phyloP scores from a whole-genome alignment of 2,329 filamentous ascomycete genomes.

The Gremmenia infestans region DNA sequence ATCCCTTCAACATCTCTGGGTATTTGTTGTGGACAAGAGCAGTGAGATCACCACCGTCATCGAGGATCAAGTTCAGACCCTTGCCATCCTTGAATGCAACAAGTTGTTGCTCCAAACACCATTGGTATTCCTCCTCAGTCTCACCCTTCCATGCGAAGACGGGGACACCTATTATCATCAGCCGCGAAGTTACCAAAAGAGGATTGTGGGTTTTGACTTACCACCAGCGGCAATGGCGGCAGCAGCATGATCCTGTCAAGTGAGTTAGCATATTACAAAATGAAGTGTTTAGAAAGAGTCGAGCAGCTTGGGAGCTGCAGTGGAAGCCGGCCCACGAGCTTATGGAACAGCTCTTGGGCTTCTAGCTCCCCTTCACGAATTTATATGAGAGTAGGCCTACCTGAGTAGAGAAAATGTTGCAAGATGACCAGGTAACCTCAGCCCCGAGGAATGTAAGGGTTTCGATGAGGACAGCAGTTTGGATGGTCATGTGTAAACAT shows the following conservation, averaged over 20 bases:
- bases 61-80: slow-evolving; percentile 97
- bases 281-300: too few relatives aligned
- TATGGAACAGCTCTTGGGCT: slow-evolving; percentile 47
- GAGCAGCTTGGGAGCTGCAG: too few relatives aligned
- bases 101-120: slow-evolving; percentile 99
- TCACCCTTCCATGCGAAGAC: slow-evolving; percentile 75
- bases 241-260: slow-evolving; percentile 74
- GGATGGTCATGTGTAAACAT: slow-evolving; percentile 79
- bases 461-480: slow-evolving; percentile 99
- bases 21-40: slow-evolving; percentile 96
- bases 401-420: slow-evolving; percentile 99
- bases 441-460: slow-evolving; percentile 91
- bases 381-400: background rate
- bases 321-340: slow-evolving; percentile 57
- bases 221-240: slow-evolving; percentile 81
- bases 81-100: slow-evolving; percentile 93
- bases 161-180: slow-evolving; percentile 59
- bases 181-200: slow-evolving; percentile 1
- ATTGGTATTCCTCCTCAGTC: slow-evolving; percentile 99
- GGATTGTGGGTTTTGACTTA: slow-evolving; percentile 6
- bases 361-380: too few relatives aligned
- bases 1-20: slow-evolving; percentile 96
- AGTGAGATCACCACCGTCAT: slow-evolving; percentile 96
- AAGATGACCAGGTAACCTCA: slow-evolving; percentile 97
- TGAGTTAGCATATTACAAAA: background rate